A percentile compares a stretch with the other conserved stretches of the same genome.
Conservation (phyloP, 2,329 filamentous ascomycete species). For the Emergomyces africanus region DNA sequence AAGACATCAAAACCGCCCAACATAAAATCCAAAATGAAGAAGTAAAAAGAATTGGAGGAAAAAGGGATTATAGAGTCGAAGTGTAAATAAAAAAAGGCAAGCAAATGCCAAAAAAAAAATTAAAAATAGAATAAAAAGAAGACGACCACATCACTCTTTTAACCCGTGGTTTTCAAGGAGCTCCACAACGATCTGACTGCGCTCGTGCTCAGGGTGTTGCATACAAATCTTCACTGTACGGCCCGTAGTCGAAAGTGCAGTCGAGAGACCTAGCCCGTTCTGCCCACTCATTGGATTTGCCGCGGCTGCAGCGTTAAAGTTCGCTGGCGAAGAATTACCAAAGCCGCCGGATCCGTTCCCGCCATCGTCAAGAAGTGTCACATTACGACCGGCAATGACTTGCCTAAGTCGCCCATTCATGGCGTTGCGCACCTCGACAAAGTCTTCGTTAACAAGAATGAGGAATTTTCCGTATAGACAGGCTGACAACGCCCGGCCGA, state of each 20-base stretch:
- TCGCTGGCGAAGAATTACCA: conserved; percentile 16
- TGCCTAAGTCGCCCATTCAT: conserved; percentile 89
- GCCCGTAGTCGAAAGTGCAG: conserved; percentile 27
- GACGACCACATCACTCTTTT: conserved; percentile 30
- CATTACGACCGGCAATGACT: conserved; percentile 84
- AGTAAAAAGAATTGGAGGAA: background rate
- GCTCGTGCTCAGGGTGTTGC: conserved; percentile 79
- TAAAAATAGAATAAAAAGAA: background rate
- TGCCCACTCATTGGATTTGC: conserved; percentile 17
- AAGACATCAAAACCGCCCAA: background rate
- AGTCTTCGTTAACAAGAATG: conserved; percentile 87
- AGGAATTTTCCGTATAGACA: conserved; percentile 88
- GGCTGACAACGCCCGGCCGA: conserved; percentile 77
- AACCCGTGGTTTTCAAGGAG: conserved; percentile 85
- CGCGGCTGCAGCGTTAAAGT: conserved; percentile 13
- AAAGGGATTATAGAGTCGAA: background rate
- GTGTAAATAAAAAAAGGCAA: background rate
- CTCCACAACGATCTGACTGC: conserved; percentile 81
- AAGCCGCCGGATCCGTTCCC: conserved; percentile 32
- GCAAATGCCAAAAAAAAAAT: background rate
- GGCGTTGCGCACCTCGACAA: conserved; percentile 92
- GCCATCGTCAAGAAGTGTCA: conserved; percentile 81
- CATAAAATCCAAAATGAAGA: conserved; percentile 1
- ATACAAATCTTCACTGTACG: conserved; percentile 88
- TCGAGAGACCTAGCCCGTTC: conserved; percentile 23